Conservation (phyloP, 164 flowering plant genomes). For the Protea cynaroides region DNA sequence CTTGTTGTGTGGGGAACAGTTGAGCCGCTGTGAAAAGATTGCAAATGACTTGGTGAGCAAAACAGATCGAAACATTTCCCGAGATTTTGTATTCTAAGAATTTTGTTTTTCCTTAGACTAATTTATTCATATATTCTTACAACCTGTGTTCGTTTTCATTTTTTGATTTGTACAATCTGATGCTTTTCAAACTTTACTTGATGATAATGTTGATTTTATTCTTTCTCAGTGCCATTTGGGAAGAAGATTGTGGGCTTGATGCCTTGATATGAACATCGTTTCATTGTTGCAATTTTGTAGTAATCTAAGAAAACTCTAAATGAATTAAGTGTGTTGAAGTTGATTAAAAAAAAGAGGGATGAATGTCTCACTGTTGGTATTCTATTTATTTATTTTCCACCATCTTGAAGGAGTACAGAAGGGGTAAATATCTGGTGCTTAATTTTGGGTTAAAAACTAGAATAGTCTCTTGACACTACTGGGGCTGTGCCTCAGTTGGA, state of each 20-base stretch:
- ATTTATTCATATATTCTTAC: conserved; percentile 29
- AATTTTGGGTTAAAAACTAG: too few species aligned
- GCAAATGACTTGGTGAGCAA: conserved; percentile 15
- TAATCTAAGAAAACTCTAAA: too few species aligned
- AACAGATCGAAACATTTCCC: conserved; percentile 26
- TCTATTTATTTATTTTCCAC: too few species aligned
- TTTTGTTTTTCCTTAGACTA: conserved; percentile 24
- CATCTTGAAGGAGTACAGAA: too few species aligned
- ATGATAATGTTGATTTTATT: conserved; percentile 15
- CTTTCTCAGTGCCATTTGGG: conserved; percentile 1
- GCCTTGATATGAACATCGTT: not conserved
- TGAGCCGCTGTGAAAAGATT: not conserved
- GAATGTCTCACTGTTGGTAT: too few species aligned
- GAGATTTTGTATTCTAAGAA: conserved; percentile 27
- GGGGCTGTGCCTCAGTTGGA: too few species aligned
- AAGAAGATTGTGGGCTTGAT: not conserved
- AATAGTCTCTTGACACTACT: too few species aligned
- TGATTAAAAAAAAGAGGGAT: too few species aligned
- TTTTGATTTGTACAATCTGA: conserved; percentile 21
- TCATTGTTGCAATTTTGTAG: too few species aligned
- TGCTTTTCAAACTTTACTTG: conserved; percentile 10
- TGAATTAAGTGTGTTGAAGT: too few species aligned
- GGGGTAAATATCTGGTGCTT: too few species aligned
- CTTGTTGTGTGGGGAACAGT: conserved; percentile 13
- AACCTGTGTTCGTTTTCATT: conserved; percentile 11